Percentiles rank a stretch among this genome's conserved stretches.
Conservation (phyloP, 2,329 filamentous ascomycete species). For the Fusarium brevicatenulatum region DNA sequence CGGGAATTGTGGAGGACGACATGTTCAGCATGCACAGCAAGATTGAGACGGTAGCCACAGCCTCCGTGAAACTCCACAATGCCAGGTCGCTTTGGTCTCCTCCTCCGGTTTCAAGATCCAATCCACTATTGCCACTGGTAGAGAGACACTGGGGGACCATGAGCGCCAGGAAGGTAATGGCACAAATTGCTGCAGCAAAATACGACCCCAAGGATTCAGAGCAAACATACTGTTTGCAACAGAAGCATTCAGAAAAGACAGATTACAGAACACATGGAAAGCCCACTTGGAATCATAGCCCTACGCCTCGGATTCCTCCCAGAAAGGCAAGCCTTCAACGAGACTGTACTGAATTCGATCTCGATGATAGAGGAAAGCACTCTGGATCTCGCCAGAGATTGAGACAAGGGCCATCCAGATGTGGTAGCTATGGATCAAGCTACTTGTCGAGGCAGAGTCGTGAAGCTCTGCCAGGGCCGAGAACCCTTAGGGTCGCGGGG, state of each 20-base stretch:
- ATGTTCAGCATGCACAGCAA: constrained; percentile 57
- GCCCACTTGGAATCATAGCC: constrained; percentile 1
- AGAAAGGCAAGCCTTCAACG: constrained; percentile 40
- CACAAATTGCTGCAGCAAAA: constrained; percentile 42
- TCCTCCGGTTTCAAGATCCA: constrained; percentile 48
- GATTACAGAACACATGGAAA: neutral
- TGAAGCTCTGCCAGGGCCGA: constrained; percentile 4
- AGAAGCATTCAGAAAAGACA: neutral
- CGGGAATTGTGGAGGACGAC: constrained; percentile 46
- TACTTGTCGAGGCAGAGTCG: constrained; percentile 13
- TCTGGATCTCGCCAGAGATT: neutral
- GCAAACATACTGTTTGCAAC: neutral
- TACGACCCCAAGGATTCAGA: constrained; percentile 9
- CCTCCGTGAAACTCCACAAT: constrained; percentile 61
- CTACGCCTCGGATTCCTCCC: constrained; percentile 32
- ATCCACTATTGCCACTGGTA: constrained; percentile 57
- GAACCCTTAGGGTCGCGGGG: constrained; percentile 1
- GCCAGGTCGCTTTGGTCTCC: constrained; percentile 63
- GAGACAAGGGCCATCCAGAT: constrained; percentile 17
- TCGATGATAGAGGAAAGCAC: neutral
- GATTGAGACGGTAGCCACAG: constrained; percentile 63
- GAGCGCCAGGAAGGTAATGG: constrained; percentile 56
- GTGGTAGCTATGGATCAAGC: constrained; percentile 8
- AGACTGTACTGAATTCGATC: neutral
- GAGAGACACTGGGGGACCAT: constrained; percentile 60